Evolutionary conservation across 2,329 filamentous ascomycete species (phyloP).

Genomic region (Neonectria coccinea): DNA sequence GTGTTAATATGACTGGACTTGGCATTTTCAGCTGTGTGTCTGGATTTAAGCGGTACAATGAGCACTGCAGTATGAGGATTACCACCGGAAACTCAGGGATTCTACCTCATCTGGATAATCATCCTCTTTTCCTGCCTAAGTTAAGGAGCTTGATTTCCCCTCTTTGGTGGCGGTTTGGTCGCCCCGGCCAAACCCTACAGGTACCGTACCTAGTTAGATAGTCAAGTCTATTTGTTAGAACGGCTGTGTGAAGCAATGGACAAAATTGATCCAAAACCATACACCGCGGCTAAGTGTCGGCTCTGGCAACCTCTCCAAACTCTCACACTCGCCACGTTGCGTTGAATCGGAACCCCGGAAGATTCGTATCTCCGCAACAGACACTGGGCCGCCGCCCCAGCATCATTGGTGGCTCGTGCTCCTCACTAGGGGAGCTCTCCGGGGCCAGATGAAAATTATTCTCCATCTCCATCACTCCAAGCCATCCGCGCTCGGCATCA

Average conservation of each 20-base stretch:
- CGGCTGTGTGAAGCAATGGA: no score
- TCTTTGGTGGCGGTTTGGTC: neutral
- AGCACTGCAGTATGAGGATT: no score
- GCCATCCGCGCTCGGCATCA: conserved; percentile 49
- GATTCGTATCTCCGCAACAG: conserved; percentile 34
- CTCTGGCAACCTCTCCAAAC: neutral
- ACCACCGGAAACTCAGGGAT: neutral
- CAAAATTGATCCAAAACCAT: neutral
- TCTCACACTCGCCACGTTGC: conserved; percentile 12
- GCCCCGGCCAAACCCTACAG: neutral
- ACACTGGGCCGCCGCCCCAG: conserved; percentile 35
- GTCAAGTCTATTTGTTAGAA: no score
- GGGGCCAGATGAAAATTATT: conserved; percentile 53
- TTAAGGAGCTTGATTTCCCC: neutral
- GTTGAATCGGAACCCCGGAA: conserved; percentile 33
- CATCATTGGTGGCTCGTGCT: conserved; percentile 49
- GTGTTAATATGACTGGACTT: no score
- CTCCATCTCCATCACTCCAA: conserved; percentile 45
- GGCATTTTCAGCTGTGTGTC: neutral
- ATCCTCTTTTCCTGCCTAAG: neutral
- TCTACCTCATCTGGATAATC: neutral
- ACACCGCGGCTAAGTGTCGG: conserved; percentile 27
- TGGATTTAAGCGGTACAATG: neutral
- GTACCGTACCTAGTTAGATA: neutral
- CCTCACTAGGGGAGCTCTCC: conserved; percentile 45